Conservation (phyloP, 192 early-diverging fungal species). For the Linnemannia exigua region DNA sequence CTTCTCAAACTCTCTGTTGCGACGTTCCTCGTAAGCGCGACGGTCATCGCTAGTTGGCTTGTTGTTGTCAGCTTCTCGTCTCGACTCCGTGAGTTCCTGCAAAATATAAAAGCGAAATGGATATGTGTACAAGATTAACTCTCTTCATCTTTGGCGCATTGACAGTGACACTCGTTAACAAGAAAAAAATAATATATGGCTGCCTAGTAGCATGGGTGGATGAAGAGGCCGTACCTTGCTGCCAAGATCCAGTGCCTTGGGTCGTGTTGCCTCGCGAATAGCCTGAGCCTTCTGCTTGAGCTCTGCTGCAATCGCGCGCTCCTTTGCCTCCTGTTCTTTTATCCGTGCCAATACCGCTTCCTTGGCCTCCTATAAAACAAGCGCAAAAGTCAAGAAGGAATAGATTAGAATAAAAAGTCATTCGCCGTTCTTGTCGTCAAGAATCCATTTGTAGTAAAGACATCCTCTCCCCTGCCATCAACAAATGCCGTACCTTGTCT, state of each 20-base stretch:
- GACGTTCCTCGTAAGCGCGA: constrained; percentile 12
- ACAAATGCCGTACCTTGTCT: constrained; percentile 57
- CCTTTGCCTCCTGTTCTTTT: constrained; percentile 59
- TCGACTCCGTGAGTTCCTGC: constrained; percentile 1
- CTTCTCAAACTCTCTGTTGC: constrained; percentile 25
- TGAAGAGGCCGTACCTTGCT: constrained; percentile 6
- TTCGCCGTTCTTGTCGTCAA: background rate
- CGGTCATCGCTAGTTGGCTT: background rate
- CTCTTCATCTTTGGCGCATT: no score
- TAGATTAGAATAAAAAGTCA: background rate
- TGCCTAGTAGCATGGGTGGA: no score
- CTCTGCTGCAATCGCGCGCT: constrained; percentile 50
- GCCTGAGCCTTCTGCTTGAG: constrained; percentile 49
- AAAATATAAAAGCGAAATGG: background rate
- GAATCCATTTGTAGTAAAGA: background rate
- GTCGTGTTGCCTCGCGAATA: constrained; percentile 28
- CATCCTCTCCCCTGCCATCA: background rate
- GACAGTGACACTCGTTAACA: no score
- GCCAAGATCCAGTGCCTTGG: constrained; percentile 26
- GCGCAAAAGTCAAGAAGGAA: background rate
- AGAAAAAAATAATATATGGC: no score
- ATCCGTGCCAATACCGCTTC: constrained; percentile 50
- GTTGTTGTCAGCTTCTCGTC: background rate
- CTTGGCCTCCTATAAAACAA: constrained; percentile 48
- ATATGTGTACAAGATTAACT: no score